Evolutionary conservation across 164 flowering plant genomes (phyloP).

Genomic region (Liriodendron chinense): DNA sequence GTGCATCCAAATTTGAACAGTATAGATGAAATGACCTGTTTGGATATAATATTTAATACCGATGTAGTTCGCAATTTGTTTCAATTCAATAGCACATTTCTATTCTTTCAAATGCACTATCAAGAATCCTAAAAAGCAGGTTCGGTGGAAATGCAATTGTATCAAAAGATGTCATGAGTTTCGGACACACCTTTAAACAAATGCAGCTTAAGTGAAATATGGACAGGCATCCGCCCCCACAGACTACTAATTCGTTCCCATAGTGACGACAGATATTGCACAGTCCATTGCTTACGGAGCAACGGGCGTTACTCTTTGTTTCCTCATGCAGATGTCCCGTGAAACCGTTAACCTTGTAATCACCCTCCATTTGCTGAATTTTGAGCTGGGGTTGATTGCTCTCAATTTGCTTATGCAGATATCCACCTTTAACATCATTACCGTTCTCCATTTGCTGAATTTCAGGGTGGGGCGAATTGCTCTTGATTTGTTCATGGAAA

Average conservation of each 20-base stretch:
- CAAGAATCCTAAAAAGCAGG: too few species aligned
- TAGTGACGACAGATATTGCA: slow-evolving; percentile 23
- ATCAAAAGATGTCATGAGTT: too few species aligned
- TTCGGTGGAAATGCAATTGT: too few species aligned
- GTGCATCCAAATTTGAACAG: too few species aligned
- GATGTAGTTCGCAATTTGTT: too few species aligned
- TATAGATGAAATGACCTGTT: too few species aligned
- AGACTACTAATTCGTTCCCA: slow-evolving; percentile 69
- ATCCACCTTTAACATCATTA: slow-evolving; percentile 33
- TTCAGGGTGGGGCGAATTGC: neutral
- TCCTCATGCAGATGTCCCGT: neutral
- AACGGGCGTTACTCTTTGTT: too few species aligned
- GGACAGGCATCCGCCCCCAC: slow-evolving; percentile 80
- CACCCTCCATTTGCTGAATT: neutral
- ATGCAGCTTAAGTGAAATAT: slow-evolving; percentile 66
- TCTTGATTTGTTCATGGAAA: slow-evolving; percentile 13
- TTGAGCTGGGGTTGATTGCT: slow-evolving; percentile 36
- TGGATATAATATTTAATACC: too few species aligned
- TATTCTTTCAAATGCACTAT: too few species aligned
- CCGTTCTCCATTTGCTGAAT: slow-evolving; percentile 1
- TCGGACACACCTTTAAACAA: slow-evolving; percentile 50
- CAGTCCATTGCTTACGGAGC: neutral
- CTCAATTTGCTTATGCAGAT: slow-evolving; percentile 29
- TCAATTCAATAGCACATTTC: too few species aligned
- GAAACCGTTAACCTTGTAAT: neutral